Base-by-base conservation (phyloP, 78 protist species). In the Abeoforma whisleri region DNA sequence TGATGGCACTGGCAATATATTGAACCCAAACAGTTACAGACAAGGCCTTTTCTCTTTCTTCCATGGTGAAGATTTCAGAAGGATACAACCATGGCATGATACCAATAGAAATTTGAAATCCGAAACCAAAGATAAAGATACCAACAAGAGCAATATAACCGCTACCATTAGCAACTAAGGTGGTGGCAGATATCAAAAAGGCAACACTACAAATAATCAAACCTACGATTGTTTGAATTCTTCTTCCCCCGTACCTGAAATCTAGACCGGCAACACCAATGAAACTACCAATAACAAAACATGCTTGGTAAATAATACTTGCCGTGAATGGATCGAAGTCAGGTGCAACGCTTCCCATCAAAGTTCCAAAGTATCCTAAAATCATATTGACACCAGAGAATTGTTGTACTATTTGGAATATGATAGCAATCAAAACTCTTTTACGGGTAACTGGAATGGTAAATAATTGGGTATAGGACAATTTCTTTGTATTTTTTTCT, bases 51-150 rank as follows among this genome's bases (percentile, higher is more conserved):
- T 74, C 79, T 25, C 36, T 74, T 48, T 74, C 79, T 22, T 22
- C 25, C 79, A 74, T 74, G 79, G 79, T 28, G 79, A 74, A 74
- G 23, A 74, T 74, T 25, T 74, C 79, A 25, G 79, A 74, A 22
- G 79, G 79, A 25, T 74, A 74, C 34, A 74, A 28, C 79, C 79
- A 74, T 28, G 79, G 23, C 33, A 74, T 74, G 23, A 74, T 74
- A 37, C 79, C 79, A 35, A 35, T 37, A 22, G 79, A 35, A 25
- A 74, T 35, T 25, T 74, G 79, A 25, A 74, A 74, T 22, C 79
- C 79, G 23, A 74, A 74, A n/a, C 79, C 79, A 25, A 28, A 74
- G 23, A 74, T 74, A 25, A 35, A 74, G 22, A 74, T 22, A 35
- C 33, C 36, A 22, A 74, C 28, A 35, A 74, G 33, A 37, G 79